Evolutionary conservation across 2,329 filamentous ascomycete species (phyloP), one percentile per base, ranked within the genome.

Genomic region (Pleoardoris graminearum): DNA sequence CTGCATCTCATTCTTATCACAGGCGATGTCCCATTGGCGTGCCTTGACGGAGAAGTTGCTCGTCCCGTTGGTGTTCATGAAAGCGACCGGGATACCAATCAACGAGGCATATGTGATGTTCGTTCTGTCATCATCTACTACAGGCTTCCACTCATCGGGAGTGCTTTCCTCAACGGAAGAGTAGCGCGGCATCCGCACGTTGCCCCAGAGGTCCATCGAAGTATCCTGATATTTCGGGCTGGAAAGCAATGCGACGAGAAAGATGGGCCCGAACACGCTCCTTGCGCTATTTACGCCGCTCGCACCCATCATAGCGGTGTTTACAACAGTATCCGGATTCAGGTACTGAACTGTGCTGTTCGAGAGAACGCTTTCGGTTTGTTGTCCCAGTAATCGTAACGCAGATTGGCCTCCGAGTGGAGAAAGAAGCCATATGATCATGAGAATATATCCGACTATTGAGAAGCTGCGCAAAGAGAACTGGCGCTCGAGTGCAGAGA

Each of bases 321-420:
- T 49, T 16, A 45, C 22, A 1, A 58, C 23, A 4, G 57, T 53
- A 7, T 47, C 16, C 1, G 65, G 62, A 25, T 52, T 45, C 41
- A 70, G 44, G 33, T 68, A 70, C 11, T 59, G 52, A 1, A 46
- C 19, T 23, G 57, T 57, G 16, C 36, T 53, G 19, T 51, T 60
- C 4, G 54, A 54, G 8, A 50, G 32, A 7, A 61, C 37, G n/a
- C 54, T 43, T 8, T 51, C 39, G 4, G 23, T 39, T 33, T 68
- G 59, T 32, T 57, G 54, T 12, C 51, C 39, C 3, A 68, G 39
- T 4, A 69, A 45, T 12, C 67, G 61, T n/a, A 70, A 58, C 1
- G 66, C 64, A 14, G 66, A 64, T 39, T 69, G 67, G 10, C 66
- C 67, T 11, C 67, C 66, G 11, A 70, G 53, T 1, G 67, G 66